Conservation (phyloP, 352 stramenopile genomes). For the Globisporangium heterothallicum region DNA sequence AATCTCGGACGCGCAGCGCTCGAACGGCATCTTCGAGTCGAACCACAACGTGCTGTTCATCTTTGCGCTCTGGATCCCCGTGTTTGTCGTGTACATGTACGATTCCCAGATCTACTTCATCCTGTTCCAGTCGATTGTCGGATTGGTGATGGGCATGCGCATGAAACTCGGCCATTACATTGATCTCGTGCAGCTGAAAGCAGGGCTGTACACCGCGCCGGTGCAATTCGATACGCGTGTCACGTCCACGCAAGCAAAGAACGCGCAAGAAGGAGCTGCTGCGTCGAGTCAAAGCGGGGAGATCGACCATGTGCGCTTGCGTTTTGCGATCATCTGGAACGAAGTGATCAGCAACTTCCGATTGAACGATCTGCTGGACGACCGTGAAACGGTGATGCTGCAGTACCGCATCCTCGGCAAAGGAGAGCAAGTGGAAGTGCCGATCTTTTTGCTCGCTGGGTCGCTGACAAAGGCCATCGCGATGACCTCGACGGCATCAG, state of each 20-base stretch:
- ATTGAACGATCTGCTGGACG: constrained; percentile 76
- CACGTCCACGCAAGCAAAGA: constrained; percentile 45
- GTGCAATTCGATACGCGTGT: constrained; percentile 69
- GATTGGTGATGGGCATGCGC: constrained; percentile 63
- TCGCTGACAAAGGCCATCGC: constrained; percentile 65
- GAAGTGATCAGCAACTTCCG: constrained; percentile 84
- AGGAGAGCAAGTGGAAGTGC: constrained; percentile 63
- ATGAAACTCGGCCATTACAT: constrained; percentile 78
- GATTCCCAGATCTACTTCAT: constrained; percentile 87
- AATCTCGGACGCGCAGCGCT: constrained; percentile 24
- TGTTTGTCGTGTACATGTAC: constrained; percentile 85
- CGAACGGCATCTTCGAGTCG: constrained; percentile 50
- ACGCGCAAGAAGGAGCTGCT: constrained; percentile 10
- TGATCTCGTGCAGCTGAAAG: constrained; percentile 58
- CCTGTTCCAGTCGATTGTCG: constrained; percentile 71
- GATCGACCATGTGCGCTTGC: constrained; percentile 52
- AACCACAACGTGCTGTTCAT: constrained; percentile 83
- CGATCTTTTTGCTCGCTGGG: constrained; percentile 76
- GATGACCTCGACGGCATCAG: constrained; percentile 41
- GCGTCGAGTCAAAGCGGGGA: constrained; percentile 6
- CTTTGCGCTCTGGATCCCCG: constrained; percentile 60
- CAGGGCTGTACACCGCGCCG: constrained; percentile 49
- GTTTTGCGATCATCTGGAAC: constrained; percentile 86
- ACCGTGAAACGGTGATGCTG: constrained; percentile 79
- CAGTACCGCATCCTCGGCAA: constrained; percentile 78